Conservation (phyloP, 148 eudicot genomes). For the Talinum fruticosum region DNA sequence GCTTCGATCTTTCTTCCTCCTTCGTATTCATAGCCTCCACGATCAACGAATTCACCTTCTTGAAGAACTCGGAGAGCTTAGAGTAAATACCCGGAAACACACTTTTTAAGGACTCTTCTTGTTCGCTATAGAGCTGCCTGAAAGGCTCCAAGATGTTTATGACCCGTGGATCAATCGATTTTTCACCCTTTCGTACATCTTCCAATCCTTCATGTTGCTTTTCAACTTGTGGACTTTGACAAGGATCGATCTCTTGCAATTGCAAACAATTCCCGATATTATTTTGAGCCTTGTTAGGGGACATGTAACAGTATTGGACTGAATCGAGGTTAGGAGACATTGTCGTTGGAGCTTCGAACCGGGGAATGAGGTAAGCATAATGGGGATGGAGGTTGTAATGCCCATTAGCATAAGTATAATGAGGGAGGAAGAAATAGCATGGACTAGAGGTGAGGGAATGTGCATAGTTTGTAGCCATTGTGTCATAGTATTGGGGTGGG, state of each 20-base stretch:
- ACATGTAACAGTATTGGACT: neutral
- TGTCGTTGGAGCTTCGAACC: neutral
- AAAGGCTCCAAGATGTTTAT: constrained; percentile 25
- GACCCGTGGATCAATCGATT: constrained; percentile 20
- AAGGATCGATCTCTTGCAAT: neutral
- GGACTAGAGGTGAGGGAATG: constrained; percentile 23
- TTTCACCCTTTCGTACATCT: neutral
- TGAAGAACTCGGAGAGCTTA: constrained; percentile 27
- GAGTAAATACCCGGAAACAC: constrained; percentile 25
- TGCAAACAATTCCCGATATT: neutral
- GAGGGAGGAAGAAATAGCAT: constrained; percentile 24
- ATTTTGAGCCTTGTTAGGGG: neutral
- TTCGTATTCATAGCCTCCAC: neutral
- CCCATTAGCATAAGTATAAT: neutral
- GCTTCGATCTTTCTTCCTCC: constrained; percentile 7
- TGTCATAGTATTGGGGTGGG: constrained; percentile 21
- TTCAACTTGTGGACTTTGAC: neutral
- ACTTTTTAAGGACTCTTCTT: constrained; percentile 19
- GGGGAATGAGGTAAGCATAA: constrained; percentile 3
- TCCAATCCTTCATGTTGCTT: too few relatives aligned
- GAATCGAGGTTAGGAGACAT: neutral
- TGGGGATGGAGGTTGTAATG: constrained; percentile 7
- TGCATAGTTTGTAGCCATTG: constrained; percentile 31
- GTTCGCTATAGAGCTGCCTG: constrained; percentile 26
- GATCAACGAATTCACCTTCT: constrained; percentile 31